Conservation (phyloP, 495 filamentous ascomycete species). For the Neurospora pannonica region DNA sequence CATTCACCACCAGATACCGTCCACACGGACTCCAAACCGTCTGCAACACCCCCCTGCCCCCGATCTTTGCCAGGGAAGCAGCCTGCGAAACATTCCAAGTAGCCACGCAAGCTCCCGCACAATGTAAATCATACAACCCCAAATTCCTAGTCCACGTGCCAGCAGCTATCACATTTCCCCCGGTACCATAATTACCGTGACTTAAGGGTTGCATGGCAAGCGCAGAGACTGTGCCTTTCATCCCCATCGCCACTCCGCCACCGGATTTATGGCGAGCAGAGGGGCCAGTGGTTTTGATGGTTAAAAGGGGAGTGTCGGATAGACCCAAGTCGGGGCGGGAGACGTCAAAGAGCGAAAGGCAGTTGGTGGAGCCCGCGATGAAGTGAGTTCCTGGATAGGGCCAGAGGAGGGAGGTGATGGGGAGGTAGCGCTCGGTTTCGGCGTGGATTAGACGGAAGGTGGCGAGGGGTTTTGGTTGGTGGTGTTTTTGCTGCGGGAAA, state of each 20-base stretch:
- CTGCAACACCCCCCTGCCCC: conserved; percentile 65
- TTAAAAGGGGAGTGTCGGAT: conserved; percentile 42
- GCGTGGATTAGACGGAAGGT: conserved; percentile 64
- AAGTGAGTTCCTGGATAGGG: conserved; percentile 48
- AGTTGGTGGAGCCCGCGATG: conserved; percentile 63
- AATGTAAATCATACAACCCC: conserved; percentile 64
- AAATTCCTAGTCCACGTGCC: conserved; percentile 73
- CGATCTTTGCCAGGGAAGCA: conserved; percentile 27
- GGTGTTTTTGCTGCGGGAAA: too few relatives aligned
- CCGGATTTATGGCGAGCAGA: conserved; percentile 60
- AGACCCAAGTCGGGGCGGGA: conserved; percentile 45
- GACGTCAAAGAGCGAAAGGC: conserved; percentile 71
- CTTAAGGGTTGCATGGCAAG: conserved; percentile 35
- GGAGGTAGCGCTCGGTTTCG: conserved; percentile 70
- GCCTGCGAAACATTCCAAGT: conserved; percentile 49
- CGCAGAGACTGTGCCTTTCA: conserved; percentile 74
- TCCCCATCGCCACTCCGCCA: conserved; percentile 53
- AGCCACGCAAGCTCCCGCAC: conserved; percentile 55
- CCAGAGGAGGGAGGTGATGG: conserved; percentile 68
- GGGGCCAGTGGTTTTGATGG: conserved; percentile 58
- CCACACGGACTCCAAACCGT: conserved; percentile 76
- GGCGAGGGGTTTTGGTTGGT: conserved; percentile 35
- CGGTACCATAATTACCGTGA: neutral
- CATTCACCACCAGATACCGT: conserved; percentile 79
- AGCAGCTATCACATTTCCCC: conserved; percentile 57